Base-by-base conservation (phyloP, 306 rosid species). In the Cicer arietinum region DNA sequence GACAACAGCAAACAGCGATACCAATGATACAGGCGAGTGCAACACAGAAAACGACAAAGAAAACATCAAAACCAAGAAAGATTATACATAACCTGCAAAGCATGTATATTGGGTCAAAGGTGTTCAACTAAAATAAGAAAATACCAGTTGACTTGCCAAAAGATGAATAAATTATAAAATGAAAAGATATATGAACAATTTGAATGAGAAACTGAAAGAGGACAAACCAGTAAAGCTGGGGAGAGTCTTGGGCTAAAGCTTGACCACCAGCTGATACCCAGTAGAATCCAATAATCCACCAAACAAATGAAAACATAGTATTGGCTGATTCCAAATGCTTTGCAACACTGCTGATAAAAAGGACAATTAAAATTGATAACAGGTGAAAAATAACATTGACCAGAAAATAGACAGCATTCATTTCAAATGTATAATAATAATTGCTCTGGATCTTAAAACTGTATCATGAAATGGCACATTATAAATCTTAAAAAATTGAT, bases 211-310 rank as follows among this genome's bases (percentile, higher is more conserved):
- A 53, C 20, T 11, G 46, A 39, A 52, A 43, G 64, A 77, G 74
- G 57, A 81, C 90, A 73, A 76, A 94, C 98, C 98, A 94, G 89
- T 91, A 94, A 69, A 94, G 96, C 84, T 84, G 88, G 44, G 97
- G 96, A 42, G 98, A 90, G 68, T 69, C 85, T 10, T 41, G 86
- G 39, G 92, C 91, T 81, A 91, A 85, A 69, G 76, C 10, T 81
- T 89, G 96, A 64, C 94, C 90, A 58, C 96, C 96, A 1, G 96
- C 91, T 39, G 98, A 94, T 79, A 91, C 93, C 98, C 98, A 94
- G 86, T 90, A 94, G 87, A 94, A 94, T 56, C 98, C 98, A 58
- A 94, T 86, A 78, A 94, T 94, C 98, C 98, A 91, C 98, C 98
- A 94, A 84, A 91, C 82, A 77, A 94, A 94, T 56, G 98, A 94